Evolutionary conservation across 345 rosid genomes (phyloP), one percentile per base, ranked within the genome.

Genomic region (Eucalyptus tenuipes): DNA sequence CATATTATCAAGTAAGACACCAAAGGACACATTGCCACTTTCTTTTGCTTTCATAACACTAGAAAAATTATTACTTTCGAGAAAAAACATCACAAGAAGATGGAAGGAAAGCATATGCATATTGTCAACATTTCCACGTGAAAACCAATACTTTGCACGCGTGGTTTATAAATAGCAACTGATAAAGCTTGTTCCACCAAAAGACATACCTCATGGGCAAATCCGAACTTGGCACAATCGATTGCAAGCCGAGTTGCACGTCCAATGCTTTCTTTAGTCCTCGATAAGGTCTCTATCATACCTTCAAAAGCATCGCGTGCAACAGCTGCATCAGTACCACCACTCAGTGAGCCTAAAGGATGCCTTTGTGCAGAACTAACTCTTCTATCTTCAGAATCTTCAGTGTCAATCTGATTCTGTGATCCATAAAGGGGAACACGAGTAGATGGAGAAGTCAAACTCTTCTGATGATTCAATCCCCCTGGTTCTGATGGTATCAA

Each of bases 301-400:
- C 99, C 99, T 93, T 98, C 99, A 92, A 98, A 96, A 88, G 99
- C 95, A 93, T 98, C 99, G 86, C 98, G 96, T 85, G 99, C 94
- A 90, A 97, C 98, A 87, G 97, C 98, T 87, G 98, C 99, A 91
- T 98, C 99, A 87, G 97, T 97, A 86, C 91, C 95, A 89, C 97
- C 96, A 93, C 98, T 95, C 87, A 98, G 91, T 75, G 99, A 96
- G 88, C 95, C 95, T 87, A 95, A 96, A 89, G 92, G 92, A 88
- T 90, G 92, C 90, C 91, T 91, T 84, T 89, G 92, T 86, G 93
- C 96, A 31, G 96, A 94, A 91, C 94, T 92, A 89, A 92, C 91
- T 91, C 95, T 93, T 91, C 90, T 94, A 90, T 94, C 99, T 92
- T 95, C 96, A 13, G 87, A 86, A 87, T 94, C 97, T 87, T 96